Conservation (phyloP, 2,329 filamentous ascomycete species). For the Sphaerulina musiva region DNA sequence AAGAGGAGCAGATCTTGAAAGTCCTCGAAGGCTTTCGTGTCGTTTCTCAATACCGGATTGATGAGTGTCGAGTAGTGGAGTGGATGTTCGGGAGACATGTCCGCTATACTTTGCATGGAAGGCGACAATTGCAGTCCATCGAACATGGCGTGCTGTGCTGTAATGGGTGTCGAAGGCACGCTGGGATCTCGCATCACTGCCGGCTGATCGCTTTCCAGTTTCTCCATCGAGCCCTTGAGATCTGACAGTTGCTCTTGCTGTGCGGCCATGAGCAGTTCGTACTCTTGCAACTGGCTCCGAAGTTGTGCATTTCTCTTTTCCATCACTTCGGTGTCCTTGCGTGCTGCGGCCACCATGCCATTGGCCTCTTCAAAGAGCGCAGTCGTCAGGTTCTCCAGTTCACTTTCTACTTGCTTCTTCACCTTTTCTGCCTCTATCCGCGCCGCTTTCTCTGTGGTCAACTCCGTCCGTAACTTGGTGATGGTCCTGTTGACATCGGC, state of each 20-base stretch:
- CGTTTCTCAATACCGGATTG: constrained; percentile 73
- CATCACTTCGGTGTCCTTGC: constrained; percentile 74
- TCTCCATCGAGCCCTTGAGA: constrained; percentile 87
- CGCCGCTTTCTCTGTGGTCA: constrained; percentile 39
- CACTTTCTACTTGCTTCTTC: constrained; percentile 84
- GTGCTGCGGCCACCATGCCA: constrained; percentile 89
- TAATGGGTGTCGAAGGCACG: constrained; percentile 72
- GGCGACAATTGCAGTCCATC: constrained; percentile 54
- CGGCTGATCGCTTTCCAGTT: constrained; percentile 71
- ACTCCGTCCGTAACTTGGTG: constrained; percentile 36
- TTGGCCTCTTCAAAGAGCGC: constrained; percentile 98
- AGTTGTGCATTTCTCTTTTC: constrained; percentile 78
- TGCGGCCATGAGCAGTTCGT: constrained; percentile 74
- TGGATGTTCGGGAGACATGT: constrained; percentile 55
- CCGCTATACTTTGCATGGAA: constrained; percentile 43
- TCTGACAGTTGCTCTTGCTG: constrained; percentile 90
- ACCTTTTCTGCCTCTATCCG: constrained; percentile 48
- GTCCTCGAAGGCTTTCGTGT: constrained; percentile 74
- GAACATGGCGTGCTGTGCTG: constrained; percentile 52
- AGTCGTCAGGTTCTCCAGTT: constrained; percentile 82
- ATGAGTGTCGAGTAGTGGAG: constrained; percentile 76
- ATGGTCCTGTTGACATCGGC: constrained; percentile 59
- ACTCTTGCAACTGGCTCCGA: constrained; percentile 76
- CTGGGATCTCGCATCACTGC: constrained; percentile 54
- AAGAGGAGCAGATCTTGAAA: constrained; percentile 70